Conservation (phyloP, 2,329 filamentous ascomycete species). For the Colletotrichum acutatum region DNA sequence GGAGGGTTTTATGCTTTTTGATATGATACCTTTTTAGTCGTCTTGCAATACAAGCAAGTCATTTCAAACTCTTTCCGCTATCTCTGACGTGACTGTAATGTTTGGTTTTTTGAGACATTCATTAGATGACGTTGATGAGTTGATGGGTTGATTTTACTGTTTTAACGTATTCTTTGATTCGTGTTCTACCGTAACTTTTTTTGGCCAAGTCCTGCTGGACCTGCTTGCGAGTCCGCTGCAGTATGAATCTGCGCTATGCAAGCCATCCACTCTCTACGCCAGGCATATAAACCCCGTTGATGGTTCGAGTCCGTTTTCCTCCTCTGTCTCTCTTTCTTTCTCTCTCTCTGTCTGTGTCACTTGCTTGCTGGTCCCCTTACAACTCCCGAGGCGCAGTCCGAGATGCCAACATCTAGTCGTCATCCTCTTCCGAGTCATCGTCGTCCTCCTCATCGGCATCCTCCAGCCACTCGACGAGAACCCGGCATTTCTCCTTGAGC, state of each 20-base stretch:
- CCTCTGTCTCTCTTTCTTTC: neutral
- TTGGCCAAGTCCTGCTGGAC: neutral
- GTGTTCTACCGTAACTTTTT: neutral
- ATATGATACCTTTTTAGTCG: constrained; percentile 28
- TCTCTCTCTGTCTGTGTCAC: no score
- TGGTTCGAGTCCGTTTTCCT: neutral
- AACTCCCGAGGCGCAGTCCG: neutral
- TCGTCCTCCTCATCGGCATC: constrained; percentile 80
- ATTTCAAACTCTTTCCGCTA: neutral
- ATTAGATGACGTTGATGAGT: neutral
- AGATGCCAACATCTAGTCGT: constrained; percentile 36
- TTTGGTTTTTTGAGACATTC: no score
- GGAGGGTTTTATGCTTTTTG: constrained; percentile 20
- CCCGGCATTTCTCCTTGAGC: constrained; percentile 78
- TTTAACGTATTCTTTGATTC: neutral
- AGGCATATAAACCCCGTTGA: no score
- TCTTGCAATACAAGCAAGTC: constrained; percentile 14
- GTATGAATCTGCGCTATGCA: neutral
- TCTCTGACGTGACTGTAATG: neutral
- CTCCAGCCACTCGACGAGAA: constrained; percentile 86
- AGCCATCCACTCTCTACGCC: neutral
- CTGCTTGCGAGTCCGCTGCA: neutral
- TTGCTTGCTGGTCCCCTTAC: neutral
- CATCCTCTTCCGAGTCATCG: constrained; percentile 59
- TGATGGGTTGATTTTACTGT: neutral